Evolutionary conservation across 169 alveolate species (phyloP), one percentile per base, ranked within the genome.

Genomic region (Ichthyophthirius multifiliis): DNA sequence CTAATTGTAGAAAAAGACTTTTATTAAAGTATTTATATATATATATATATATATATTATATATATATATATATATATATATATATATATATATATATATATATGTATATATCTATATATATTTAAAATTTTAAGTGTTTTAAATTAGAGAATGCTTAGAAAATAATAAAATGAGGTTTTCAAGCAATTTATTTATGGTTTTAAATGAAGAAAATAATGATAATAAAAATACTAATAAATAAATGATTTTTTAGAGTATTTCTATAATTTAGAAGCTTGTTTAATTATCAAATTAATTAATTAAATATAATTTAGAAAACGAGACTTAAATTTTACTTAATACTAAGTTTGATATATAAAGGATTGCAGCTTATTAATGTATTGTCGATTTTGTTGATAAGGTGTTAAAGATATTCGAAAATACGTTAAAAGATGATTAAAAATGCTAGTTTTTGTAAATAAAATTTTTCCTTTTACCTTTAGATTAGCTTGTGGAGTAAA

Each of bases 311-410:
- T 55, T 55, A 23, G 31, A 39, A 10, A 55, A 55, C 5, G 71
- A 55, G 13, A 39, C 71, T 20, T 34, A 55, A 27, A n/a, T 55
- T 16, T 27, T 55, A 9, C 10, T 55, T 3, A 55, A 55, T 5
- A 55, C 71, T 20, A 55, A 55, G 10, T 55, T 55, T 55, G 71
- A 55, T 55, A 55, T 55, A 13, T 27, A 55, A 18, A 55, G 71
- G 31, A 55, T 55, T 1, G 71, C 71, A 3, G 71, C 71, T 20
- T 55, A 55, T 55, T 27, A 55, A 55, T 55, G 71, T 27, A 55
- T 55, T 55, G 71, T 55, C 6, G 71, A 55, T 27, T 23, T 55
- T 27, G 71, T 55, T 1, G 71, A 55, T 27, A 55, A 55, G 16
- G 16, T 55, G 23, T 15, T 15, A 1, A 55, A 55, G 23, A 39